Conservation (phyloP, 805 yeast species). For the Starmera quercuum region DNA sequence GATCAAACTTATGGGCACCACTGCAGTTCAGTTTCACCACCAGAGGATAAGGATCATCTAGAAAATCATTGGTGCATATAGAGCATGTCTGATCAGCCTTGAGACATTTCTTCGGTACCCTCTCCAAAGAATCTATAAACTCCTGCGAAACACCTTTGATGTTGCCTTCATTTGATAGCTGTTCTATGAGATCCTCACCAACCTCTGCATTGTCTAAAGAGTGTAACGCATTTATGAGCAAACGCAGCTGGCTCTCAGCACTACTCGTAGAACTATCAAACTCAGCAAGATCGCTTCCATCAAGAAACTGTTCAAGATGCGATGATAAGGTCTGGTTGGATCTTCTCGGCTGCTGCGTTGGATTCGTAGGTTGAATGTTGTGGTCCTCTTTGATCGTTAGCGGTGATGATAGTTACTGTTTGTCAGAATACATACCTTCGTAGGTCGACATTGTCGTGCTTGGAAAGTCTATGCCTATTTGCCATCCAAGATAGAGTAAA, state of each 20-base stretch:
- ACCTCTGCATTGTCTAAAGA: slow-evolving; percentile 12
- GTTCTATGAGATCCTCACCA: slow-evolving; percentile 17
- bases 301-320: slow-evolving; percentile 10
- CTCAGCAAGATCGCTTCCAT: slow-evolving; percentile 1
- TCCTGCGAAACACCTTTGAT: slow-evolving; percentile 55
- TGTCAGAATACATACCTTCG: too few relatives aligned
- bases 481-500: too few relatives aligned
- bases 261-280: neutral
- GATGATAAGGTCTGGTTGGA: slow-evolving; percentile 13
- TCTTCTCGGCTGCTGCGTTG: slow-evolving; percentile 3
- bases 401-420: too few relatives aligned
- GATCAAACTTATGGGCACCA: slow-evolving; percentile 64
- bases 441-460: too few relatives aligned
- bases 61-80: slow-evolving; percentile 70
- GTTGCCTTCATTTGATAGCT: slow-evolving; percentile 15
- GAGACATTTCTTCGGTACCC: slow-evolving; percentile 45
- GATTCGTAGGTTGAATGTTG: too few relatives aligned
- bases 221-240: slow-evolving; percentile 11
- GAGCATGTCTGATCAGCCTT: slow-evolving; percentile 61
- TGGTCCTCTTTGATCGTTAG: too few relatives aligned
- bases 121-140: slow-evolving; percentile 68
- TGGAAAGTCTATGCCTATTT: too few relatives aligned
- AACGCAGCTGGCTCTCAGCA: slow-evolving; percentile 10
- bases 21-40: slow-evolving; percentile 69
- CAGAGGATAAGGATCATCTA: slow-evolving; percentile 69